Evolutionary conservation across 345 rosid genomes (phyloP), one percentile per base, ranked within the genome.

Genomic region (Melastoma malabathricum): DNA sequence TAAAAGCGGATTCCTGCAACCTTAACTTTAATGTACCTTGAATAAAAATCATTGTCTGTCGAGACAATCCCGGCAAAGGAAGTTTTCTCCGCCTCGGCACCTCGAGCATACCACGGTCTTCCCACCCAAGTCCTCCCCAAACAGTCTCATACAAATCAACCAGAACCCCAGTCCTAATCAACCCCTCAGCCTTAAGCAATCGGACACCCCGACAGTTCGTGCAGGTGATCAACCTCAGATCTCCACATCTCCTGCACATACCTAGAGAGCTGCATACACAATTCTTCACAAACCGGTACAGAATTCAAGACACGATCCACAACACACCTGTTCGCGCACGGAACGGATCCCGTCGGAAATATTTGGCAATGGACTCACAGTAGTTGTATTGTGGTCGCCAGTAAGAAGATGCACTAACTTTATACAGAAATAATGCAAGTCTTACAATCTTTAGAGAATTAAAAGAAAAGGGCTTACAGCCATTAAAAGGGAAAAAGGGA

Each of bases 211-310:
- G 79, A 43, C 98, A 92, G 5, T 63, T 75, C 4, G 80, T 70
- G 74, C 96, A 92, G 0, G 98, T 84, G 63, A 79, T 64, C 68
- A 72, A 59, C 87, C 64, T 75, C 46, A 87, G 64, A 69, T 82
- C 84, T 1, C 96, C 96, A 10, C 98, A 92, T 65, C 63, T 87
- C 56, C 55, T 75, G 69, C 98, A 92, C 89, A 87, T 75, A 27
- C 89, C 90, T 23, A 92, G 75, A 1, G 89, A 76, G 27, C 95
- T 87, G 80, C 75, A 73, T 22, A 49, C 14, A 39, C 61, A 44
- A 29, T 10, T 0, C 54, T 20, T 8, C 15, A 7, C 0, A 29
- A 27, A 51, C 43, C 54, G n/a, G 29, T 27, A 2, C 20, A 10
- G 2, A 15, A 31, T 19, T 23, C 43, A 29, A 51, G 43, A 22